Conservation (phyloP, 2,329 filamentous ascomycete genomes). For the Colletotrichum musicola region DNA sequence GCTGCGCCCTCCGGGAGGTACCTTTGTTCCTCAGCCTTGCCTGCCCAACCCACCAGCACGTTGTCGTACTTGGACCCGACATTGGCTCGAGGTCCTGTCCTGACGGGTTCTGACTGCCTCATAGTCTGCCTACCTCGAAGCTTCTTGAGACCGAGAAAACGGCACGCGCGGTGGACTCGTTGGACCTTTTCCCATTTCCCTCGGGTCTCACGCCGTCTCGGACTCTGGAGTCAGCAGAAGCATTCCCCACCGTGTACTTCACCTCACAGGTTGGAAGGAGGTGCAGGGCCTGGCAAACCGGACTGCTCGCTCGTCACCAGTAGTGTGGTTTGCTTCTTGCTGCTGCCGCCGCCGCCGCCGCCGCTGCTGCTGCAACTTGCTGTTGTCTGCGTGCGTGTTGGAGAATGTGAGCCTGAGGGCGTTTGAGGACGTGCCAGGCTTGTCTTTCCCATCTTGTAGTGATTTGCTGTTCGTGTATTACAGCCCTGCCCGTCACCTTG, state of each 20-base stretch:
- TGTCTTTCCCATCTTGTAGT: constrained; percentile 5
- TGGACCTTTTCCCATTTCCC: neutral
- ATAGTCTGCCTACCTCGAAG: neutral
- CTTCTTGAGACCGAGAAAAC: neutral
- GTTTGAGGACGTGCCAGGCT: neutral
- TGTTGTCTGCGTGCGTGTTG: constrained; percentile 2
- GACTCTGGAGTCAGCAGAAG: neutral
- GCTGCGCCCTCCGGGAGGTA: neutral
- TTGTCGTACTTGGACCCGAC: neutral
- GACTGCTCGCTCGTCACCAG: no score
- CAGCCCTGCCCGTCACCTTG: constrained; percentile 29
- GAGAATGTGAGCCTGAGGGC: constrained; percentile 9
- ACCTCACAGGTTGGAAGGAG: neutral
- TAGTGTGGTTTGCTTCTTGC: no score
- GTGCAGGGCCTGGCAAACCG: neutral
- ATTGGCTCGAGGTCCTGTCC: no score
- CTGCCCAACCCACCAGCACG: neutral
- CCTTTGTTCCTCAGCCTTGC: neutral
- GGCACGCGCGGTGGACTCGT: neutral
- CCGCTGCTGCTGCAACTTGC: constrained; percentile 1
- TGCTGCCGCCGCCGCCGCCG: neutral
- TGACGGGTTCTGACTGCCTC: neutral
- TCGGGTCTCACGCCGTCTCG: neutral
- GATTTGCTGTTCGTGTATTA: constrained; percentile 18
- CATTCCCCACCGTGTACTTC: neutral